Base-by-base conservation (phyloP, 2,329 filamentous ascomycete species). In the Penicillium italicum region DNA sequence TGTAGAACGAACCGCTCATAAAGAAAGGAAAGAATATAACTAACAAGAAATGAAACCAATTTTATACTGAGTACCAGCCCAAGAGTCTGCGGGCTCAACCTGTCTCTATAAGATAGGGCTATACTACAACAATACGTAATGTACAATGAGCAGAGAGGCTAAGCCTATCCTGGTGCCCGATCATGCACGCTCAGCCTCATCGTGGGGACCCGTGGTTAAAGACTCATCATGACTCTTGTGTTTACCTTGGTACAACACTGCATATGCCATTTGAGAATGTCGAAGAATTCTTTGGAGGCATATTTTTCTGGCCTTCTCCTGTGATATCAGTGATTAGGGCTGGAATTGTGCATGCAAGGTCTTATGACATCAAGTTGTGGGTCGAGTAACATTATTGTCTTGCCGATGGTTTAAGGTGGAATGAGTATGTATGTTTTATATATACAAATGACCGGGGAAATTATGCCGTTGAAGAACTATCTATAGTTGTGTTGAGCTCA, bases 351-450 rank as follows among this genome's bases (percentile, higher is more conserved):
- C 26, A 41, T 20, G 5, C 10, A 42, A 41, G n/a, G 16, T 28
- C n/a, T n/a, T 41, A 51, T 55, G 53, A 55, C 53, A 55, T 55
- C 53, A 55, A 41, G 12, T 30, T 49, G 51, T 55, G 53, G 53
- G 53, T 51, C 53, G 10, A 45, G 12, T 26, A 33, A 31, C 26
- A 50, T 40, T 46, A 45, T 51, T 37, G 34, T 49, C 22, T 42
- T 41, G 34, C n/a, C 1, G 12, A 30, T 12, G 14, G 28, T 18
- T 26, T 47, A 4, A 22, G 24, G 26, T 6, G 26, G 26, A n/a
- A 18, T 41, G 22, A 24, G 28, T 18, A 2, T 24, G 5, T 16
- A 16, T 24, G 8, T 10, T 11, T 10, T 34, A n/a, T 24, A 12
- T 11, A 12, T n/a, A 5, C 0, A 24, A 11, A 12, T 45, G 8